Evolutionary conservation across 2,329 filamentous ascomycete genomes (phyloP).

Genomic region (Leptographium lundbergii): DNA sequence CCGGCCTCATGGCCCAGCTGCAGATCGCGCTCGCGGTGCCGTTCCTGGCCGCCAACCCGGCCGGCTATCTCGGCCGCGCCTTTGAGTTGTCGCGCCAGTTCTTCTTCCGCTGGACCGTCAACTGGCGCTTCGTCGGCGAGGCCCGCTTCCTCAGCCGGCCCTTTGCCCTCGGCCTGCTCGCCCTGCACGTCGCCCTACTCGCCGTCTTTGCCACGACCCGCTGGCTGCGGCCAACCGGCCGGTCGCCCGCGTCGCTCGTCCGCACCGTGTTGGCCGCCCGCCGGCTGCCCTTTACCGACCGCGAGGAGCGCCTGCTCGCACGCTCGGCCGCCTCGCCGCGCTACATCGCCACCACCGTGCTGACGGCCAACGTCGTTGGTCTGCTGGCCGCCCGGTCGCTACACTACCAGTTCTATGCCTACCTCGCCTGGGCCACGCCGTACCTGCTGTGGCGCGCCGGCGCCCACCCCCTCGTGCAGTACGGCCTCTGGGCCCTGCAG

Average conservation of each 20-base stretch:
- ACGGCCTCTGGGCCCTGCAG: conserved; percentile 61
- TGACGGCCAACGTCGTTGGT: conserved; percentile 66
- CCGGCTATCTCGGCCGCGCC: conserved; percentile 65
- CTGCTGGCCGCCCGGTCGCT: conserved; percentile 77
- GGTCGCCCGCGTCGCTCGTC: conserved; percentile 37
- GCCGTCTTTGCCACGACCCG: conserved; percentile 49
- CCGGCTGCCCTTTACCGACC: conserved; percentile 18
- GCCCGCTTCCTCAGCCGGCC: conserved; percentile 56
- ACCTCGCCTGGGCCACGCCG: conserved; percentile 79
- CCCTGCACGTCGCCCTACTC: conserved; percentile 53
- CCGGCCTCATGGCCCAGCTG: conserved; percentile 60
- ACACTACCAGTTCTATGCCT: conserved; percentile 93
- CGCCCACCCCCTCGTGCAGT: conserved; percentile 53
- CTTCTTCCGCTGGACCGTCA: conserved; percentile 96
- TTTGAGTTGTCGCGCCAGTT: conserved; percentile 90
- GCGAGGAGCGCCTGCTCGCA: conserved; percentile 45
- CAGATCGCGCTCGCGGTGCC: conserved; percentile 57
- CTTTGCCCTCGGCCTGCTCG: conserved; percentile 58
- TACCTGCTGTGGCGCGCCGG: conserved; percentile 75
- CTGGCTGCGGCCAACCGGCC: conserved; percentile 60
- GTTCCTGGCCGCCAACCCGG: conserved; percentile 53
- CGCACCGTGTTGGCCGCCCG: conserved; percentile 17
- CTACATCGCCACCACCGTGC: conserved; percentile 64
- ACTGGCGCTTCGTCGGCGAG: conserved; percentile 93
- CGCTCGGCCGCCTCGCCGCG: conserved; percentile 49